These are phyloP conservation scores for Aspergillus persii DNA, from an alignment of 2,329 filamentous ascomycete genomes.

Conservation along the genomic window DNA sequence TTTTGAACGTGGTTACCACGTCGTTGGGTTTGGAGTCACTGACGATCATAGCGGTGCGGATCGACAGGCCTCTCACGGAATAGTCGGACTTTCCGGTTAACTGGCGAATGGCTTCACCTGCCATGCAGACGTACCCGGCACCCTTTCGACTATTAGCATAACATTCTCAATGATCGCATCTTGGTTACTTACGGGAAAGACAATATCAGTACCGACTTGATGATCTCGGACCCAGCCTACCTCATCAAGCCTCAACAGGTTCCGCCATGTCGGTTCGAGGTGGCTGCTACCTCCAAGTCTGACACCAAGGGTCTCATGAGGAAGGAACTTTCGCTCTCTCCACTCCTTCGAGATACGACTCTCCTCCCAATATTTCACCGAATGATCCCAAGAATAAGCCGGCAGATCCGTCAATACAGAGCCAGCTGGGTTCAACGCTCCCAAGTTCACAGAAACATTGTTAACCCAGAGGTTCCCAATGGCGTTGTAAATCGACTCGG, in stretches of 20 bases:
- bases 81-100: neutral
- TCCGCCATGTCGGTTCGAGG: constrained; percentile 2
- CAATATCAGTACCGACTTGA: neutral
- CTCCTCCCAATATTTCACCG: constrained; percentile 8
- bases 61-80: neutral
- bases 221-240: neutral
- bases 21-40: neutral
- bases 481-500: neutral
- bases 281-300: neutral
- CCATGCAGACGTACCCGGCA: constrained; percentile 5
- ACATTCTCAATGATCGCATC: neutral
- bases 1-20: constrained; percentile 4
- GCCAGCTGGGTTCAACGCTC: neutral
- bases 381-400: constrained; percentile 9
- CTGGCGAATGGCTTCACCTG: constrained; percentile 5
- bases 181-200: neutral
- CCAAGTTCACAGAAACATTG: constrained; percentile 2
- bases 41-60: neutral
- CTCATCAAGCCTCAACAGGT: neutral
- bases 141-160: neutral
- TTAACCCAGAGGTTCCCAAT: neutral
- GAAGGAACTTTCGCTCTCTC: constrained; percentile 5
- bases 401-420: constrained; percentile 1
- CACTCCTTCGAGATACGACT: neutral
- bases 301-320: constrained; percentile 9